Conservation (phyloP, 345 rosid species). For the Draba incana region DNA sequence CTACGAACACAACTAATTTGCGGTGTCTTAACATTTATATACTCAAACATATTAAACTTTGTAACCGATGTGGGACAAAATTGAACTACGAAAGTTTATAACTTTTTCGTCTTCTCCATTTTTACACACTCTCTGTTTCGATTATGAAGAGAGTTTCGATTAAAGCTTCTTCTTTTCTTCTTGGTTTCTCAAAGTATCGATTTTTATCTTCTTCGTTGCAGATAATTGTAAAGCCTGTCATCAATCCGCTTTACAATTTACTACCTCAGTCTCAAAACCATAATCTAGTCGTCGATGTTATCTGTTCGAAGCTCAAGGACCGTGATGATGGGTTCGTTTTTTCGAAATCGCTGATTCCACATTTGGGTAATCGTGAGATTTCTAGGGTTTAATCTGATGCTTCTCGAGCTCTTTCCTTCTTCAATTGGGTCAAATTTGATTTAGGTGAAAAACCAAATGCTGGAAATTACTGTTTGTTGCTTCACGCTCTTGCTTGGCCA, state of each 20-base stretch:
- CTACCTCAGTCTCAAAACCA: slow-evolving; percentile 70
- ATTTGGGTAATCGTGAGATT: slow-evolving; percentile 55
- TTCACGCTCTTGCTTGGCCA: slow-evolving; percentile 65
- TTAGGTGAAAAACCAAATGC: slow-evolving; percentile 48
- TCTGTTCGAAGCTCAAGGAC: slow-evolving; percentile 56
- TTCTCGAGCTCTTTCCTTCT: slow-evolving; percentile 57
- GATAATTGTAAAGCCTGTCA: slow-evolving; percentile 34
- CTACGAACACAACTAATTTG: not conserved
- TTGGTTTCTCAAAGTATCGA: not conserved
- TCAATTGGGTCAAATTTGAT: slow-evolving; percentile 63
- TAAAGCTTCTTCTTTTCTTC: too few relatives aligned
- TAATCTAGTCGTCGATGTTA: slow-evolving; percentile 55
- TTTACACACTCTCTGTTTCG: too few relatives aligned
- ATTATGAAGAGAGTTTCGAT: too few relatives aligned
- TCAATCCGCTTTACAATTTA: slow-evolving; percentile 58
- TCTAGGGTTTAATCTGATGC: slow-evolving; percentile 71
- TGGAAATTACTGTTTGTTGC: slow-evolving; percentile 56
- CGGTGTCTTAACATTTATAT: fast-evolving
- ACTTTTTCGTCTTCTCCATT: too few relatives aligned
- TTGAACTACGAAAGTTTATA: too few relatives aligned
- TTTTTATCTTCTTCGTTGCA: slow-evolving; percentile 47
- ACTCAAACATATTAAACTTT: fast-evolving
- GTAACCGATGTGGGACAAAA: slow-evolving; percentile 31
- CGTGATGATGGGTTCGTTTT: slow-evolving; percentile 14
- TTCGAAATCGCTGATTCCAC: slow-evolving; percentile 51